Evolutionary conservation across 2,329 filamentous ascomycete species (phyloP).

Genomic region (Graphium sp.): DNA sequence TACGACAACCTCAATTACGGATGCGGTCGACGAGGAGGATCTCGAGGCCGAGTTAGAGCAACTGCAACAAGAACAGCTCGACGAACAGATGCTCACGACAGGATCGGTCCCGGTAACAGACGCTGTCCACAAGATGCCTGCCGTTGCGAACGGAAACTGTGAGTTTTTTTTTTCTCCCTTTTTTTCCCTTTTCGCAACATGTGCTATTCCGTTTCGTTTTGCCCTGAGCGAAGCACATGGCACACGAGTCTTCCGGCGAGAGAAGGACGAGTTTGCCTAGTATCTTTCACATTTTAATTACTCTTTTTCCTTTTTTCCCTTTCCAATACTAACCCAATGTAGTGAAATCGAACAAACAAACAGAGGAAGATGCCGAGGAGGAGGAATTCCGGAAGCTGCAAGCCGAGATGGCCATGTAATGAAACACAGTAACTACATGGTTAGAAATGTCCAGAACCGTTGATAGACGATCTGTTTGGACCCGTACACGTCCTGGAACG

Average conservation of each 20-base stretch:
- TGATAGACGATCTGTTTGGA: constrained; percentile 2
- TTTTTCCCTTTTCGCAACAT: background rate
- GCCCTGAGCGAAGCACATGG: too few relatives aligned
- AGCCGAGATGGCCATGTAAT: constrained; percentile 90
- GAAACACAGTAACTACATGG: background rate
- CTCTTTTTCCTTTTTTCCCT: background rate
- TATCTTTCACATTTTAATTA: background rate
- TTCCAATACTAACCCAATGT: background rate
- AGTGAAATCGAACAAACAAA: too few relatives aligned
- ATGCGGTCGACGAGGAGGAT: constrained; percentile 68
- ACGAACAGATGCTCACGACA: constrained; percentile 85
- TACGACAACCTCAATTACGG: constrained; percentile 49
- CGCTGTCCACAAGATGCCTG: constrained; percentile 60
- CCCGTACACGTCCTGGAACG: too few relatives aligned
- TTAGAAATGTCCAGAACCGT: too few relatives aligned
- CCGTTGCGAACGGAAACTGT: constrained; percentile 60
- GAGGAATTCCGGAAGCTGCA: constrained; percentile 85
- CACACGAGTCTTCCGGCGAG: too few relatives aligned
- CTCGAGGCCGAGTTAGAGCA: constrained; percentile 72
- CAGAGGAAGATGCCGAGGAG: constrained; percentile 92
- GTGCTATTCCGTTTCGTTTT: too few relatives aligned
- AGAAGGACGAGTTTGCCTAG: background rate
- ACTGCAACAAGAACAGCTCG: constrained; percentile 81
- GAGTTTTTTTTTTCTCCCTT: constrained; percentile 22
- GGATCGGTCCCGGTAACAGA: constrained; percentile 71